Conservation (phyloP, 2,329 filamentous ascomycete genomes). For the Fusarium dlaminii region DNA sequence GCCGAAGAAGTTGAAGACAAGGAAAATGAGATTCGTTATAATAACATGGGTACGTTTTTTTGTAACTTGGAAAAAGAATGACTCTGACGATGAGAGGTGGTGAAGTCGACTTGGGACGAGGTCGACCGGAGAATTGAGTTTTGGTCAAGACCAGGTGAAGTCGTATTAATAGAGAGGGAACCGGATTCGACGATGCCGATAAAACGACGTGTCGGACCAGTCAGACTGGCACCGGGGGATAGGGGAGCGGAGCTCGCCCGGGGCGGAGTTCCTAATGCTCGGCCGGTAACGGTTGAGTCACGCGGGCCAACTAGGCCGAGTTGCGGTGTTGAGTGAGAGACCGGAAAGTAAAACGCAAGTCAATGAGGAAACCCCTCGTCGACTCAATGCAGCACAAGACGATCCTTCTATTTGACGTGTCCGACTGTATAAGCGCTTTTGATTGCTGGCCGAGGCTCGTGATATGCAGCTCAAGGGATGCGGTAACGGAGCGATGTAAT, state of each 20-base stretch:
- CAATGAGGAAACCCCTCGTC: conserved; percentile 37
- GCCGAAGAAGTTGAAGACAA: conserved; percentile 46
- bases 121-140: conserved; percentile 35
- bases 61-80: conserved; percentile 43
- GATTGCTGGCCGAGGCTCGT: conserved; percentile 21
- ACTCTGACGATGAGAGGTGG: conserved; percentile 38
- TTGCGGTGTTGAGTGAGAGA: conserved; percentile 18
- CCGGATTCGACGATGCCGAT: conserved; percentile 44
- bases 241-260: conserved; percentile 47
- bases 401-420: conserved; percentile 22
- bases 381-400: conserved; percentile 38
- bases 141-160: conserved; percentile 18
- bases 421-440: conserved; percentile 11
- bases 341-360: conserved; percentile 12
- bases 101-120: conserved; percentile 43
- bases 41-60: conserved; percentile 54
- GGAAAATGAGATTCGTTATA: conserved; percentile 54
- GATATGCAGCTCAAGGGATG: conserved; percentile 11
- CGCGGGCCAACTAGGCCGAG: conserved; percentile 30
- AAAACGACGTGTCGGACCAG: conserved; percentile 44
- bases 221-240: conserved; percentile 41
- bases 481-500: conserved; percentile 15
- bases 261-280: conserved; percentile 36
- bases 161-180: conserved; percentile 4
- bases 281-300: conserved; percentile 39